Evolutionary conservation across 257 asterid genomes (phyloP), one percentile per base, ranked within the genome.

Genomic region (Gentiana macrophylla): DNA sequence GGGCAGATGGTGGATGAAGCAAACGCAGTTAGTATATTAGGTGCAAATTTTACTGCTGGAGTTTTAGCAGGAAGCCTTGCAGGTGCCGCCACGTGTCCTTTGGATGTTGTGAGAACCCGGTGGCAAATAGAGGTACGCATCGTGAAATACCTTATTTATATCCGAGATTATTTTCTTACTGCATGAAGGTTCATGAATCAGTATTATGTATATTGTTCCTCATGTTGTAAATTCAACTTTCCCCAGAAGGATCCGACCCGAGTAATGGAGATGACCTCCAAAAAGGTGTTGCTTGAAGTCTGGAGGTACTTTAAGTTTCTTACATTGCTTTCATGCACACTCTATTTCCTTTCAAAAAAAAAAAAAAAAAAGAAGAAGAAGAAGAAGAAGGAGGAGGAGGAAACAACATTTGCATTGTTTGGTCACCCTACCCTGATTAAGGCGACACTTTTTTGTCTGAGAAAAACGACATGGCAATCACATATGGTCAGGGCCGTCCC

Each of bases 91-190:
- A 89, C 97, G 0, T 79, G 88, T 66, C 97, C 95, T 57, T 65
- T 89, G 49, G 97, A 89, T 66, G 97, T 89, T 68, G 97, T 78
- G 46, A 83, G 92, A 79, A 89, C 97, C 59, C 77, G 94, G 34
- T 71, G 70, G 38, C 95, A 89, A 67, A 89, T 89, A 50, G 95
- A 89, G 97, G 97, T 89, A 1, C 24, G 24, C 24, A 24, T 24
- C 24, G 24, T 24, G 24, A 24, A 24, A 24, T 24, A 24, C 24
- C 24, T 24, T 24, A 24, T 24, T 24, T 24, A 24, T 24, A 24
- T 1, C 24, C 24, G 24, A 24, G 24, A 41, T 41, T 41, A 41
- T 41, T 41, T 24, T 41, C 46, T 41, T 41, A 41, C 46, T 41
- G 46, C 6, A 41, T 24, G 0, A 24, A 24, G 24, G 24, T 24